Percentiles rank a stretch among this genome's conserved stretches.
These are phyloP conservation scores for Raphanus raphanistrum DNA, from an alignment of 345 rosid species.

Conservation along the genomic window DNA sequence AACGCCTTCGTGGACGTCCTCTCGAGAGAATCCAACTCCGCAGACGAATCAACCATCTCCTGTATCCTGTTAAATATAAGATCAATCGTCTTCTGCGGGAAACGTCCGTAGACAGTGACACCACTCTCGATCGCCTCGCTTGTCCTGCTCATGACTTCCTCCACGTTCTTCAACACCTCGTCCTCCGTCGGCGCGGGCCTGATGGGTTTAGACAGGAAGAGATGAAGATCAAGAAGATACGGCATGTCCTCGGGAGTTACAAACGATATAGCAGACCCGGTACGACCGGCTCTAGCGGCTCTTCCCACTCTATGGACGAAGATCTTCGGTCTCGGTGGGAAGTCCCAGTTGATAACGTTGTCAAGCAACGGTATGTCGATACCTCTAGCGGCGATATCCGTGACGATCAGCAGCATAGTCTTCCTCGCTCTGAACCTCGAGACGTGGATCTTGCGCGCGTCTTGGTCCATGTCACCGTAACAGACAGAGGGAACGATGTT, in stretches of 20 bases:
- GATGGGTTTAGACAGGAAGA: conserved; percentile 84
- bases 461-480: conserved; percentile 99
- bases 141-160: conserved; percentile 66
- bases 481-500: conserved; percentile 87
- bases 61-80: conserved; percentile 74
- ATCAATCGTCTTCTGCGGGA: conserved; percentile 83
- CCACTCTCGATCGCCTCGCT: conserved; percentile 75
- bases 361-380: conserved; percentile 96
- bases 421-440: conserved; percentile 84
- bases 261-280: conserved; percentile 88
- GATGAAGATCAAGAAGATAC: conserved; percentile 86
- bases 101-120: conserved; percentile 90
- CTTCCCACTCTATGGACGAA: conserved; percentile 97
- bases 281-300: conserved; percentile 94
- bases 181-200: conserved; percentile 91
- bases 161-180: conserved; percentile 81
- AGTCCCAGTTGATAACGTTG: conserved; percentile 97
- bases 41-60: conserved; percentile 78
- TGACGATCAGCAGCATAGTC: conserved; percentile 88
- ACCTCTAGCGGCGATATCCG: conserved; percentile 97
- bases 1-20: conserved; percentile 82
- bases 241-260: conserved; percentile 90
- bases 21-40: conserved; percentile 67
- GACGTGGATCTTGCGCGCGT: conserved; percentile 87
- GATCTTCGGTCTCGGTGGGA: conserved; percentile 90